Conservation (phyloP, 768 basidiomycete genomes). For the Russula brevipes region DNA sequence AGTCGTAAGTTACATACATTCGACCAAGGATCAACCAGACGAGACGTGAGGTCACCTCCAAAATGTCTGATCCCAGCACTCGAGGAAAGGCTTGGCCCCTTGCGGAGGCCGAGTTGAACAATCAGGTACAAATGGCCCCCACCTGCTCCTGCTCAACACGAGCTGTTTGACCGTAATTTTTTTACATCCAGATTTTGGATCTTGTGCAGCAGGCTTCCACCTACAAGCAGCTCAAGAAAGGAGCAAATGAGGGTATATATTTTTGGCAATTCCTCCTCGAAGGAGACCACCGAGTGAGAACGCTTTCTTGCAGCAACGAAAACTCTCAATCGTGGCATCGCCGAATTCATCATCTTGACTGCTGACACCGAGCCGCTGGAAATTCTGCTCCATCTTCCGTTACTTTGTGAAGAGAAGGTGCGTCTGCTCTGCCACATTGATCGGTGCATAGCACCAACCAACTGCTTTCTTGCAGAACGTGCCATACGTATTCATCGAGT, state of each 20-base stretch:
- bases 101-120: slow-evolving; percentile 81
- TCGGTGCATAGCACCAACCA: not conserved
- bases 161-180: not conserved
- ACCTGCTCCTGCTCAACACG: not conserved
- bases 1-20: too few relatives aligned
- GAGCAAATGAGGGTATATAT: slow-evolving; percentile 91
- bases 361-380: slow-evolving; percentile 97
- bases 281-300: not conserved
- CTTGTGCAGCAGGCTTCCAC: slow-evolving; percentile 92
- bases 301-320: slow-evolving; percentile 68
- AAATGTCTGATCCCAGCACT: slow-evolving; percentile 52
- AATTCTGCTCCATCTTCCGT: slow-evolving; percentile 92
- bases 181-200: slow-evolving; percentile 72
- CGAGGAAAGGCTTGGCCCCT: slow-evolving; percentile 85
- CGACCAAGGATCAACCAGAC: slow-evolving; percentile 80
- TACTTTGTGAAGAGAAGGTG: slow-evolving; percentile 98
- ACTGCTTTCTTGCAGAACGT: slow-evolving; percentile 63
- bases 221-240: slow-evolving; percentile 98
- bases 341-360: slow-evolving; percentile 96
- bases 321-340: slow-evolving; percentile 95
- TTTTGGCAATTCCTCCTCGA: slow-evolving; percentile 21
- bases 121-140: slow-evolving; percentile 52
- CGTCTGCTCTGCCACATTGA: slow-evolving; percentile 11
- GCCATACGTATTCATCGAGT: slow-evolving; percentile 91
- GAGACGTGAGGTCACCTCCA: slow-evolving; percentile 74